Evolutionary conservation across 495 filamentous ascomycete species (phyloP).

Genomic region (Neurospora tetraspora): DNA sequence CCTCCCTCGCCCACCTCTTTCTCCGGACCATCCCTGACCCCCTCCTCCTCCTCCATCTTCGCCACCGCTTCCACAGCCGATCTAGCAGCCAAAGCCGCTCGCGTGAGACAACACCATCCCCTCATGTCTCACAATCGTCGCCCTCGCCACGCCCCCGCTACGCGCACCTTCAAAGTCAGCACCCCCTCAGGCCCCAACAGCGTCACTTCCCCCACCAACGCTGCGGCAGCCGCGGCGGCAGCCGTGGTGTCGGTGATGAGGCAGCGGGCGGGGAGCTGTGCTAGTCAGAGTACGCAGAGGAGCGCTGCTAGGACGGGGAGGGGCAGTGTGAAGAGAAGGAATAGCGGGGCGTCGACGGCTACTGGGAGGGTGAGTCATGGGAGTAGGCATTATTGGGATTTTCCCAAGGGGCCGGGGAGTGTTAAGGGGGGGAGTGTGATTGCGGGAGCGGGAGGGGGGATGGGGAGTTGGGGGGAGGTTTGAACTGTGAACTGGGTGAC

Average conservation of each 20-base stretch:
- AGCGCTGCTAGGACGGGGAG: slow-evolving; percentile 22
- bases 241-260: slow-evolving; percentile 31
- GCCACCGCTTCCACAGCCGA: slow-evolving; percentile 48
- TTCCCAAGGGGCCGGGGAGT: slow-evolving; percentile 28
- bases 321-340: slow-evolving; percentile 23
- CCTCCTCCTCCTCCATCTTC: slow-evolving; percentile 16
- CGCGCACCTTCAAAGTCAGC: slow-evolving; percentile 41
- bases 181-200: slow-evolving; percentile 29
- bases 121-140: slow-evolving; percentile 51
- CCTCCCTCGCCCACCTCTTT: slow-evolving; percentile 28
- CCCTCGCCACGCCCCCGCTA: slow-evolving; percentile 31
- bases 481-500: slow-evolving; percentile 16
- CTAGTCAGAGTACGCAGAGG: slow-evolving; percentile 66
- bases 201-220: not conserved
- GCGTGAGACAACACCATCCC: slow-evolving; percentile 79
- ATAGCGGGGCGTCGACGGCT: slow-evolving; percentile 46
- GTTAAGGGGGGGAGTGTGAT: slow-evolving; percentile 63
- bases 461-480: slow-evolving; percentile 69
- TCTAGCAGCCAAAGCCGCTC: slow-evolving; percentile 63
- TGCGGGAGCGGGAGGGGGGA: slow-evolving; percentile 45
- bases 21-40: slow-evolving; percentile 18
- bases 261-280: slow-evolving; percentile 56
- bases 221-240: not conserved
- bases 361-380: slow-evolving; percentile 36
- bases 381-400: slow-evolving; percentile 64